These are phyloP conservation scores for Blastobotrys proliferans DNA, from an alignment of 1,139 yeast genomes.

Conservation along the genomic window DNA sequence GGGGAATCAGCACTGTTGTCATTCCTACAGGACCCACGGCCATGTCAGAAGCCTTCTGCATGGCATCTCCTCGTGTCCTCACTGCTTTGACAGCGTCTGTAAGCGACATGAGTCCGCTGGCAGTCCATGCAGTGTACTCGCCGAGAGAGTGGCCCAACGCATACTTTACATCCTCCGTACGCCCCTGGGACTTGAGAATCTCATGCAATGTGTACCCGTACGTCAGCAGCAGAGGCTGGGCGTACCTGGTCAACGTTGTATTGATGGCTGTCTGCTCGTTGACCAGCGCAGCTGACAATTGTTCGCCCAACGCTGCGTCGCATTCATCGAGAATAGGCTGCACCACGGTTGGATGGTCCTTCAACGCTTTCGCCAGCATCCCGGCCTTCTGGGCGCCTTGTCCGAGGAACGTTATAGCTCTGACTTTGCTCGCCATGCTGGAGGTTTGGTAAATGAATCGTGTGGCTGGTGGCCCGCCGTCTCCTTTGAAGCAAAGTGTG, in stretches of 20 bases:
- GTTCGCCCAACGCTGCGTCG: constrained; percentile 31
- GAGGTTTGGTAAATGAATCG: background rate
- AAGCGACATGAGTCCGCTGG: constrained; percentile 43
- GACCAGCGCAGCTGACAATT: constrained; percentile 27
- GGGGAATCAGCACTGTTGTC: constrained; percentile 10
- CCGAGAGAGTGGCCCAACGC: constrained; percentile 61
- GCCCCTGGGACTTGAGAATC: constrained; percentile 30
- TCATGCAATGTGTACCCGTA: constrained; percentile 42
- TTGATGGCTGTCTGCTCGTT: constrained; percentile 23
- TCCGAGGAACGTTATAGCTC: constrained; percentile 31
- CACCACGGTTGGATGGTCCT: constrained; percentile 23
- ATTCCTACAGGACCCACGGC: constrained; percentile 6
- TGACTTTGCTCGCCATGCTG: background rate
- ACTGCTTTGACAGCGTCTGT: constrained; percentile 47
- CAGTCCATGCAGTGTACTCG: constrained; percentile 52
- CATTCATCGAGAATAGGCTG: constrained; percentile 32
- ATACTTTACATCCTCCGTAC: constrained; percentile 16
- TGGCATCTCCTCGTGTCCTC: constrained; percentile 47
- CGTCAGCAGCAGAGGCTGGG: constrained; percentile 59
- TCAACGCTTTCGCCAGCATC: constrained; percentile 30
- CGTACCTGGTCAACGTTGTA: constrained; percentile 43
- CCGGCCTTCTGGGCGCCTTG: constrained; percentile 41
- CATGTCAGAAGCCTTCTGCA: constrained; percentile 38
- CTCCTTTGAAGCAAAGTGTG: background rate
- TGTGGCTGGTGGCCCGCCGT: background rate